Base-by-base conservation (phyloP, 176 grass and related monocot genomes). In the Carex myosuroides region DNA sequence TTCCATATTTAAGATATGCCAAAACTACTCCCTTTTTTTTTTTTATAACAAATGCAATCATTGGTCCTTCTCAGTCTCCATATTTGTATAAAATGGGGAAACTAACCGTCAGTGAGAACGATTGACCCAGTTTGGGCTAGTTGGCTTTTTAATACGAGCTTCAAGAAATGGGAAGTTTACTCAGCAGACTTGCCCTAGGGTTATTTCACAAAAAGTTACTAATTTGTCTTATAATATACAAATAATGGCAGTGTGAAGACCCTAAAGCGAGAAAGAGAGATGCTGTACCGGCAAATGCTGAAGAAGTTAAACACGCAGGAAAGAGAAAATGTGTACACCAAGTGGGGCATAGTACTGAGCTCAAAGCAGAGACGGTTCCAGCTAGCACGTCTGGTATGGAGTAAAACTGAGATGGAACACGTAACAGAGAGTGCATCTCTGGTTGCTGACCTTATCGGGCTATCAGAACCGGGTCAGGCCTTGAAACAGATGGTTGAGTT, bases 401-500 rank as follows among this genome's bases (percentile, higher is more conserved):
- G 89, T 35, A 84, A 84, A 79, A 91, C 85, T 11, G 86, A 93
- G 16, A 86, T 90, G 42, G 91, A 95, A 30, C 95, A 98, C 46
- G 95, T 93, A 26, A 86, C 70, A 70, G 91, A 90, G 82, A 98
- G 95, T 64, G 89, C 89, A 4, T 71, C 83, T 10, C 86, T 98
- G n/a, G 92, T 98, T 0, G 87, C 88, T 1, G 88, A 92, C 37
- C 69, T 98, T 18, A 82, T 95, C 13, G 88, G 92, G 13, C 77
- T 93, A 53, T 35, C 84, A n/a, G 91, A 90, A 61, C 84, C 80
- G 9, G 91, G 91, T 11, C 86, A 90, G 65, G 83, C 85, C 46
- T 87, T 91, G 63, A 93, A 89, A 79, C 92, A 98, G 86, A 98
- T 98, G 96, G 91, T 95, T 65, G 96, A 91, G 64, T 81, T 98